Base-by-base conservation (phyloP, 345 rosid genomes). In the Bruguiera sexangula region DNA sequence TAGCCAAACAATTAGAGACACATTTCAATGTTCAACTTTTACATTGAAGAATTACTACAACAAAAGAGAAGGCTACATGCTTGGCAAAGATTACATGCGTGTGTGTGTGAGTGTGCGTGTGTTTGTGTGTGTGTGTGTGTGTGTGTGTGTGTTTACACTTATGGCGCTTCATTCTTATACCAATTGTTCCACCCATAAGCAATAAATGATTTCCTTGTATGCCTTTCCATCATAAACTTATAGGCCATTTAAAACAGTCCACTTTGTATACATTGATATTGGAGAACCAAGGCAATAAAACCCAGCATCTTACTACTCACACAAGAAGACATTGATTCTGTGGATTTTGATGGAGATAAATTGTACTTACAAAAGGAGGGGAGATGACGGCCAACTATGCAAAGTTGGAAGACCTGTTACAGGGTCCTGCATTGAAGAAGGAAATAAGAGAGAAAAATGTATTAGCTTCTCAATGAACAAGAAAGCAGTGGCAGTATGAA, bases 361-460 rank as follows among this genome's bases (percentile, higher is more conserved):
- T 22, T 48, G 32, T 62, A 83, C 97, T 86, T 82, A 93, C 97
- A 93, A 63, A 30, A 93, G 82, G 19, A 80, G 67, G 30, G 92
- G 92, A 72, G 98, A 87, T 72, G 81, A 71, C 16, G 73, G 86
- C 75, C 89, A 82, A 62, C 73, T 74, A 66, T 90, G 88, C 92
- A 88, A 89, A 26, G 82, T 75, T 51, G 97, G 93, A 73, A 89
- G 93, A 64, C 83, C 89, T 8, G 97, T 93, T 63, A 93, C 87
- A 20, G 97, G 98, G 58, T 90, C 98, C 98, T 93, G 86, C 80
- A 83, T 66, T 67, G 27, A 57, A 56, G 60, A 27, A 63, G 24
- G 54, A 62, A 19, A 18, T 61, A 57, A 8, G 65, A 53, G 7
- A 26, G 5, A 73, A 66, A 21, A 37, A 48, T 19, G 16, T 18